A percentile compares a stretch with the other conserved stretches of the same genome.
Conservation (phyloP, 129 eudicot species). For the Centrapalus pauciflorus region DNA sequence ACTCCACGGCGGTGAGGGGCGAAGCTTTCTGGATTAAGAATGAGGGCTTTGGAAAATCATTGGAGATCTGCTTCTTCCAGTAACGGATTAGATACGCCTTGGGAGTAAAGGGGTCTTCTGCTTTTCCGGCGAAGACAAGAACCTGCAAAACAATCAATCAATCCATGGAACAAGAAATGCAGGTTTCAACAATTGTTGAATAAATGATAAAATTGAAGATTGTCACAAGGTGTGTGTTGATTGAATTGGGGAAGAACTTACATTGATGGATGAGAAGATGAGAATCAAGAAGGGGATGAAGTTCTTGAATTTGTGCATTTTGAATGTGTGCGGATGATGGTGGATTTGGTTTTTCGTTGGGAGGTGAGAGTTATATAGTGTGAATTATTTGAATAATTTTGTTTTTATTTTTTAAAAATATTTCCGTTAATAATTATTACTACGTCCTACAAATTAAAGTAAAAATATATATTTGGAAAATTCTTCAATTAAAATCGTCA, state of each 20-base stretch:
- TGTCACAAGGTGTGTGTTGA: slow-evolving; percentile 7
- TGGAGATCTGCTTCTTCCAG: slow-evolving; percentile 76
- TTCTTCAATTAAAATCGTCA: neutral
- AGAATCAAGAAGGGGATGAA: slow-evolving; percentile 28
- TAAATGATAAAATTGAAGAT: neutral
- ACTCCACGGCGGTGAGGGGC: slow-evolving; percentile 54
- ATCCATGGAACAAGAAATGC: neutral
- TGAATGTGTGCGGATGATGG: slow-evolving; percentile 30
- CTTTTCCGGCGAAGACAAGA: slow-evolving; percentile 31
- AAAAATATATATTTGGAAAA: too few species aligned
- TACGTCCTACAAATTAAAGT: neutral
- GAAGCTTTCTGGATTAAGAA: slow-evolving; percentile 65
- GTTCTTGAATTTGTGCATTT: slow-evolving; percentile 37
- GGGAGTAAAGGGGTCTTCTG: slow-evolving; percentile 63
- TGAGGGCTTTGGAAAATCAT: slow-evolving; percentile 50
- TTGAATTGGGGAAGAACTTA: slow-evolving; percentile 21
- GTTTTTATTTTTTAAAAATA: neutral
- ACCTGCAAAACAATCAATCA: slow-evolving; percentile 28
- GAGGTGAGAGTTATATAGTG: slow-evolving; percentile 41
- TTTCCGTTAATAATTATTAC: slow-evolving; percentile 3
- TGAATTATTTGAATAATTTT: slow-evolving; percentile 6
- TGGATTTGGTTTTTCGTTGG: slow-evolving; percentile 40
- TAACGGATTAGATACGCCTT: slow-evolving; percentile 51
- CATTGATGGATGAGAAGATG: slow-evolving; percentile 32
- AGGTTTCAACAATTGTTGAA: neutral